Conservation (phyloP, 2,329 filamentous ascomycete species). For the Fusarium tuaranense region DNA sequence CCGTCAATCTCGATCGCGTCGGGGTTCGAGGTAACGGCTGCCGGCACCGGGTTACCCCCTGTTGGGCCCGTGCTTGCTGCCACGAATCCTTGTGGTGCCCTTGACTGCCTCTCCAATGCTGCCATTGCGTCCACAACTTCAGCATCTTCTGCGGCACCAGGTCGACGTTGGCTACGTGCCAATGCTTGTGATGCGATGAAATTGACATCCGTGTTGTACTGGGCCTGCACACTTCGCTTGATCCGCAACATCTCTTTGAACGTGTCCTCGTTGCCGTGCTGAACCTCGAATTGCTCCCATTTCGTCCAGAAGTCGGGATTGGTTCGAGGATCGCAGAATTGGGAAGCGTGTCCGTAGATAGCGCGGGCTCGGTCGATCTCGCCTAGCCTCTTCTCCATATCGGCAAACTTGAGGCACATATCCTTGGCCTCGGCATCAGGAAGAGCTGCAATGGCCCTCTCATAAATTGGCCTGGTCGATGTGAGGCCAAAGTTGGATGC, state of each 20-base stretch:
- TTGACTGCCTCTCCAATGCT: slow-evolving; percentile 86
- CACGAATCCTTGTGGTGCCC: slow-evolving; percentile 91
- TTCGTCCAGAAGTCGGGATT: slow-evolving; percentile 93
- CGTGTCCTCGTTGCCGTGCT: slow-evolving; percentile 98
- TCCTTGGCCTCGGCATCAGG: slow-evolving; percentile 93
- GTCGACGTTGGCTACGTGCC: slow-evolving; percentile 80
- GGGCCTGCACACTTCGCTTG: slow-evolving; percentile 95
- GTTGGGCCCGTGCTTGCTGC: slow-evolving; percentile 82
- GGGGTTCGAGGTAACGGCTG: slow-evolving; percentile 73
- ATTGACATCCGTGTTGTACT: slow-evolving; percentile 99
- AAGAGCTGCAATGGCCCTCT: slow-evolving; percentile 92
- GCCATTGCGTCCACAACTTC: slow-evolving; percentile 86
- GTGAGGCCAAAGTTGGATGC: slow-evolving; percentile 97
- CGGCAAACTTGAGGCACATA: slow-evolving; percentile 99
- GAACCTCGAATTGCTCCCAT: slow-evolving; percentile 97
- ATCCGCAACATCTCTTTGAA: slow-evolving; percentile 99
- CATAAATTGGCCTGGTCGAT: slow-evolving; percentile 94
- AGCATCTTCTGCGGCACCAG: slow-evolving; percentile 55
- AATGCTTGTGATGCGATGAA: slow-evolving; percentile 98
- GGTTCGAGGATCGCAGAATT: slow-evolving; percentile 96
- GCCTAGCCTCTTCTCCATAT: slow-evolving; percentile 92
- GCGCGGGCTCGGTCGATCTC: slow-evolving; percentile 95
- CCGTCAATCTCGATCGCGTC: slow-evolving; percentile 87
- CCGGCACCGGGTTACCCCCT: slow-evolving; percentile 57
- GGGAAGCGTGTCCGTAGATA: slow-evolving; percentile 95